phyloP scores from a whole-genome alignment of 331 rosid species.

The Rhamnella rubrinervis region DNA sequence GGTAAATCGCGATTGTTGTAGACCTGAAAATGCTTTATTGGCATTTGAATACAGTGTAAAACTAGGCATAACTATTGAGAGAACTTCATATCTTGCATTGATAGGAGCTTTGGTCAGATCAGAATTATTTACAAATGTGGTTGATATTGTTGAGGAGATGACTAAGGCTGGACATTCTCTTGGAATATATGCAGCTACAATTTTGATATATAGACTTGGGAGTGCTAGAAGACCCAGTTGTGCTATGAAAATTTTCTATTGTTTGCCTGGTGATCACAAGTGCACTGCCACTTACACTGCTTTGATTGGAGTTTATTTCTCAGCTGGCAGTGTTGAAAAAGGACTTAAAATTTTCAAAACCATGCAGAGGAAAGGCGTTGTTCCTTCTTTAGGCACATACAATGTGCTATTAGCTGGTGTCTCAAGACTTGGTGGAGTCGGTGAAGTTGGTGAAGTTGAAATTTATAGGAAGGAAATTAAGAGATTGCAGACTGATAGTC shows the following conservation, averaged over 20 bases:
- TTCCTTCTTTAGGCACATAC: slow-evolving; percentile 64
- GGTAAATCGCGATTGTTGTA: slow-evolving; percentile 43
- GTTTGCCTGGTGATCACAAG: slow-evolving; percentile 61
- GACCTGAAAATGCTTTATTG: slow-evolving; percentile 63
- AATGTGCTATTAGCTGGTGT: slow-evolving; percentile 58
- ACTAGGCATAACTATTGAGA: slow-evolving; percentile 41
- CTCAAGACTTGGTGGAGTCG: slow-evolving; percentile 48
- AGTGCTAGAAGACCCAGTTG: slow-evolving; percentile 48
- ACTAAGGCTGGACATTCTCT: slow-evolving; percentile 58
- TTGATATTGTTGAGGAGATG: slow-evolving; percentile 55
- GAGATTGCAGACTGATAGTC: slow-evolving; percentile 29
- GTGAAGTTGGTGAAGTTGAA: slow-evolving; percentile 65
- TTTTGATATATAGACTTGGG: slow-evolving; percentile 60
- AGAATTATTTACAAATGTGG: slow-evolving; percentile 41
- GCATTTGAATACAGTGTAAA: slow-evolving; percentile 53
- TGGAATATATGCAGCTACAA: slow-evolving; percentile 60
- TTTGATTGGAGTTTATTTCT: slow-evolving; percentile 63
- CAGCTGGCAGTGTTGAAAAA: slow-evolving; percentile 53
- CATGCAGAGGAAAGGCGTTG: slow-evolving; percentile 50
- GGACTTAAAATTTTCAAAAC: slow-evolving; percentile 54
- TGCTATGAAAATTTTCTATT: slow-evolving; percentile 55
- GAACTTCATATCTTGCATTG: slow-evolving; percentile 56
- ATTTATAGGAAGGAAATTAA: slow-evolving; percentile 58
- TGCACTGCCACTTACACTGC: slow-evolving; percentile 78
- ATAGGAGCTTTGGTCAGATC: slow-evolving; percentile 63